Percentiles rank a stretch among this genome's conserved stretches.
phyloP scores from a whole-genome alignment of 305 asterid genomes.

The Galium porrigens region DNA sequence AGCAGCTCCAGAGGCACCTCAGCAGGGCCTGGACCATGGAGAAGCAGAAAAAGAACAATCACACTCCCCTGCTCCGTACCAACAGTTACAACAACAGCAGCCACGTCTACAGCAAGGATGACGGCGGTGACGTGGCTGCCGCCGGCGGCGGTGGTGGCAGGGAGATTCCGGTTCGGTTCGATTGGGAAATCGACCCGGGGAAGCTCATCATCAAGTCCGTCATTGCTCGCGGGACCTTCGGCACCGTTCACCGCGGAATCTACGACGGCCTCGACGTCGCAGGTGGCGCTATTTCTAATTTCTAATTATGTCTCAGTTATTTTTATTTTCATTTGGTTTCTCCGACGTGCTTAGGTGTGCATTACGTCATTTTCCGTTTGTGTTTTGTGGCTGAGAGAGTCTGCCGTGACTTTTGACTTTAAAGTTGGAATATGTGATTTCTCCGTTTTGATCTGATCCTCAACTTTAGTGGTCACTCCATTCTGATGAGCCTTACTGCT shows the following conservation, averaged over 20 bases:
- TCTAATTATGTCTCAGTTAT: neutral
- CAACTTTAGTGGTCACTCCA: neutral
- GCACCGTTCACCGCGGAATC: constrained; percentile 68
- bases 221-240: constrained; percentile 64
- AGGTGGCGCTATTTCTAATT: constrained; percentile 18
- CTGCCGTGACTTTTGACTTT: neutral
- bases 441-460: constrained; percentile 8
- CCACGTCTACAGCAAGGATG: constrained; percentile 1
- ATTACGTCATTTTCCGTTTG: neutral
- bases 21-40: constrained; percentile 40
- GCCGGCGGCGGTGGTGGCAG: constrained; percentile 9
- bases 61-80: neutral
- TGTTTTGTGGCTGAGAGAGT: neutral
- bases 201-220: constrained; percentile 47
- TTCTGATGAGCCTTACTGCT: constrained; percentile 4
- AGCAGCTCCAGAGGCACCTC: constrained; percentile 50
- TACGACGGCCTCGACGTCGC: constrained; percentile 65
- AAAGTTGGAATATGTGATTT: constrained; percentile 5
- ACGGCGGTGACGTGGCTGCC: neutral
- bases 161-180: constrained; percentile 43
- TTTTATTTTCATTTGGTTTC: neutral
- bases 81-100: neutral
- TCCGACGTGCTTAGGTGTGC: neutral
- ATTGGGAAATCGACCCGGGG: constrained; percentile 66
- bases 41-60: constrained; percentile 23